These are phyloP conservation scores for Geotrichum candidum DNA, from an alignment of 1,139 yeast genomes.

Conservation along the genomic window DNA sequence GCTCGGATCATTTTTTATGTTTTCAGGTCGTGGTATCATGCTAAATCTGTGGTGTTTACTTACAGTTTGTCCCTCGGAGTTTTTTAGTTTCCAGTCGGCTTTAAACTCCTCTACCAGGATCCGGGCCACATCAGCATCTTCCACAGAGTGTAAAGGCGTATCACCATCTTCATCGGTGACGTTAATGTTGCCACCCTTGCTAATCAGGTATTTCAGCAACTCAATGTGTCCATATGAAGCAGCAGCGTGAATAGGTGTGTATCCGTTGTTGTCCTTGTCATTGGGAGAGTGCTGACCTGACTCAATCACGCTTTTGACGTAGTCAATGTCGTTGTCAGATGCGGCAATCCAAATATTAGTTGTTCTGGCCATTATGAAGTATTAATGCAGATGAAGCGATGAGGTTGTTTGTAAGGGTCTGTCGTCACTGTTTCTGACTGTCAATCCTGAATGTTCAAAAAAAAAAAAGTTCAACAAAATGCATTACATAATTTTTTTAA, in stretches of 20 bases:
- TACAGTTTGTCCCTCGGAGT: slow-evolving; percentile 68
- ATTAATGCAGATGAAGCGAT: neutral
- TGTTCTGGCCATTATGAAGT: slow-evolving; percentile 12
- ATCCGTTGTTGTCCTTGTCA: slow-evolving; percentile 83
- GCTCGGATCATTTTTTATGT: neutral
- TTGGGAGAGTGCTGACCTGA: slow-evolving; percentile 55
- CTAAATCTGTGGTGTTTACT: slow-evolving; percentile 14
- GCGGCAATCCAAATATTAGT: slow-evolving; percentile 90
- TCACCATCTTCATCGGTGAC: slow-evolving; percentile 86
- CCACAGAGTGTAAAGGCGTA: slow-evolving; percentile 89
- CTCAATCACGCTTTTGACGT: slow-evolving; percentile 52
- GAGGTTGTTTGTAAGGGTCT: neutral
- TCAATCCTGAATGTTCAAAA: neutral
- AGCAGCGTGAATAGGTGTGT: slow-evolving; percentile 95
- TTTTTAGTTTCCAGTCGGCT: slow-evolving; percentile 60
- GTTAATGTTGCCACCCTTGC: slow-evolving; percentile 70
- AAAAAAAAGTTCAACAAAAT: neutral
- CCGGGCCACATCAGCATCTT: slow-evolving; percentile 60
- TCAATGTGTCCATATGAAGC: slow-evolving; percentile 84
- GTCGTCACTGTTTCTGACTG: neutral
- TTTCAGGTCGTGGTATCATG: neutral
- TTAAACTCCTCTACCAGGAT: slow-evolving; percentile 56
- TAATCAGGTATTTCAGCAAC: slow-evolving; percentile 53
- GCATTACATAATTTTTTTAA: neutral
- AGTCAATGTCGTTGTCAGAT: slow-evolving; percentile 64